phyloP scores from a whole-genome alignment of 208 protist species.

The Vickermania ingenoplastis region DNA sequence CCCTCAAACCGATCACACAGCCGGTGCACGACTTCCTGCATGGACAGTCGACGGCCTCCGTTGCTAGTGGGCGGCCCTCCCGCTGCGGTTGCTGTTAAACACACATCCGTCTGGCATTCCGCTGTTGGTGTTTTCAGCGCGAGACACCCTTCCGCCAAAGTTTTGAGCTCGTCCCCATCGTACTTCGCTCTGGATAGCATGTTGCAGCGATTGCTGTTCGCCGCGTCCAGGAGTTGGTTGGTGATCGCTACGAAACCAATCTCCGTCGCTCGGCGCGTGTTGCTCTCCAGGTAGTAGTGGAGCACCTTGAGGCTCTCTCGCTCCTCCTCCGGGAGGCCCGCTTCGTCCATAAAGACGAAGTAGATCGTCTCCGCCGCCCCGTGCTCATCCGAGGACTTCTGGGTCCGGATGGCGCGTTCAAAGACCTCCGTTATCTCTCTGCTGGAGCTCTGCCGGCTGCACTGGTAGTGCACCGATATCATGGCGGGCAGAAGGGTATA shows the following conservation, averaged over 20 bases:
- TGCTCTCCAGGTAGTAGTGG: constrained; percentile 1
- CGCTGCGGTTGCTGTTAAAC: too few relatives aligned
- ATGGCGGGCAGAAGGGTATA: background rate
- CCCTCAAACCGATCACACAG: background rate
- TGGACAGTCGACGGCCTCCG: background rate
- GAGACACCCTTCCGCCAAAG: background rate
- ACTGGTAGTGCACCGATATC: background rate
- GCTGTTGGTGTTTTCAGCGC: background rate
- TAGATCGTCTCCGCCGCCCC: background rate
- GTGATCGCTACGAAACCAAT: background rate
- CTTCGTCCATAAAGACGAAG: background rate
- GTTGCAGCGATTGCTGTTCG: constrained; percentile 1
- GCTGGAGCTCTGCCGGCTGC: background rate
- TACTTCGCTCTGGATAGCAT: background rate
- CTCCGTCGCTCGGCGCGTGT: background rate
- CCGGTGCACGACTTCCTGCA: background rate
- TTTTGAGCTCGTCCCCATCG: background rate
- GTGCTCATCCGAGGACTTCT: background rate
- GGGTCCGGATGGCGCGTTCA: background rate
- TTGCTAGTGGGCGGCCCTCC: too few relatives aligned
- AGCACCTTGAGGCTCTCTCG: background rate
- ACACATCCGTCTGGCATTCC: background rate
- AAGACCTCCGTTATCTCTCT: background rate
- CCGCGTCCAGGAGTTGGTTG: background rate
- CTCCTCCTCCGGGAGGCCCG: background rate